phyloP scores from a whole-genome alignment of 345 rosid species.

The Pseudoturritis turrita region DNA sequence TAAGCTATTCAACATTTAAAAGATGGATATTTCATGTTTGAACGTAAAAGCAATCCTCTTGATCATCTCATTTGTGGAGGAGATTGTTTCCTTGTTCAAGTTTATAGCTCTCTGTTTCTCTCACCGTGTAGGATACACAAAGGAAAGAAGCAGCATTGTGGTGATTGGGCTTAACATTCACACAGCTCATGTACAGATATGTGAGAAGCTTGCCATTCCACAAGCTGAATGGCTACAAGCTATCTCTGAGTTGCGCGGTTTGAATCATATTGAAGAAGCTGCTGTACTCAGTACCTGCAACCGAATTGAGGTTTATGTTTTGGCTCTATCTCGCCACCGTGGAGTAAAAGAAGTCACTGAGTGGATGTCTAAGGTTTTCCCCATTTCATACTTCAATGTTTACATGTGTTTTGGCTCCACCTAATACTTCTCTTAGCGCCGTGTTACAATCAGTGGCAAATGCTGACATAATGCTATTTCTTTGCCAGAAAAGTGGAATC shows the following conservation, averaged over 20 bases:
- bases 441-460: neutral
- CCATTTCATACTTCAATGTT: neutral
- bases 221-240: slow-evolving; percentile 85
- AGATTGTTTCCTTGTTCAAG: neutral
- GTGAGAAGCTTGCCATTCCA: slow-evolving; percentile 72
- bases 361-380: slow-evolving; percentile 82
- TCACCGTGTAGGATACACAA: slow-evolving; percentile 47
- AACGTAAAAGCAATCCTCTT: slow-evolving; percentile 9
- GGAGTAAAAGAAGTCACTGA: slow-evolving; percentile 83
- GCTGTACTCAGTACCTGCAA: slow-evolving; percentile 82
- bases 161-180: slow-evolving; percentile 69
- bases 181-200: slow-evolving; percentile 67
- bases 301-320: slow-evolving; percentile 69
- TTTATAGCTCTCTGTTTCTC: slow-evolving; percentile 1
- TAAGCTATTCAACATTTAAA: neutral
- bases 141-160: slow-evolving; percentile 67
- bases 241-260: slow-evolving; percentile 59
- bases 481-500: slow-evolving; percentile 63
- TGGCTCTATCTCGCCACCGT: slow-evolving; percentile 68
- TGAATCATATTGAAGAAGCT: slow-evolving; percentile 89
- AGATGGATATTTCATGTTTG: neutral
- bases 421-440: neutral
- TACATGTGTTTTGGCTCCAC: neutral
- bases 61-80: neutral
- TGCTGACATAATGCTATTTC: slow-evolving; percentile 10